phyloP scores from a whole-genome alignment of 2,329 filamentous ascomycete species.

The Celoporthe dispersa region DNA sequence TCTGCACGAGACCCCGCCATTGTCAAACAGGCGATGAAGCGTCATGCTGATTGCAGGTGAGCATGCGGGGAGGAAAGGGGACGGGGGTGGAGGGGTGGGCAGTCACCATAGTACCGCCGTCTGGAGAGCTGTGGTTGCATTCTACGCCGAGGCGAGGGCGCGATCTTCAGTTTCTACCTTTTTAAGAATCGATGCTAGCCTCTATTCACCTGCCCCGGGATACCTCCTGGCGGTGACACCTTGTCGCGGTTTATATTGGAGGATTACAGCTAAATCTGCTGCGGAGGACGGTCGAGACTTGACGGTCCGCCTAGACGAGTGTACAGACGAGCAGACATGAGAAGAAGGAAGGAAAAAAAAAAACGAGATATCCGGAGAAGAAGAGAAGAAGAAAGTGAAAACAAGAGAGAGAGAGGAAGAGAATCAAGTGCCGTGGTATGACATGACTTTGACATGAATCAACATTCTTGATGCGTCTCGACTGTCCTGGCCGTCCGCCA shows the following conservation, averaged over 20 bases:
- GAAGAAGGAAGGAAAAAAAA: too few species aligned
- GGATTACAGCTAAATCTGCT: background rate
- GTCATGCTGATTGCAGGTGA: conserved; percentile 22
- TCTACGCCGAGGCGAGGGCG: background rate
- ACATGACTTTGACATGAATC: background rate
- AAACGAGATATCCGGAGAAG: too few species aligned
- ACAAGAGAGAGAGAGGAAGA: too few species aligned
- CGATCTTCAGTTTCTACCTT: background rate
- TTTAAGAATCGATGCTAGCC: background rate
- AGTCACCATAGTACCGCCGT: background rate
- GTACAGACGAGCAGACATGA: too few species aligned
- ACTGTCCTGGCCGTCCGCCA: background rate
- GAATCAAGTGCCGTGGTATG: too few species aligned
- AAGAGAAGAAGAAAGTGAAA: too few species aligned
- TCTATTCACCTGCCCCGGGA: background rate
- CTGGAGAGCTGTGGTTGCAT: background rate
- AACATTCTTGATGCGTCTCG: background rate
- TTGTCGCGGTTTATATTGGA: background rate
- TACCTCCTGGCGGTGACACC: background rate
- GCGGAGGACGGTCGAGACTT: background rate
- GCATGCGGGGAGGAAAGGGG: conserved; percentile 6
- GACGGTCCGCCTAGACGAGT: background rate
- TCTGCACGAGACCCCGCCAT: conserved; percentile 5
- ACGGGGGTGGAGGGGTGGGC: background rate
- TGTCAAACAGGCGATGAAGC: conserved; percentile 17